Conservation (phyloP, 371 early-diverging fungal genomes). For the Lichtheimia hyalospora region DNA sequence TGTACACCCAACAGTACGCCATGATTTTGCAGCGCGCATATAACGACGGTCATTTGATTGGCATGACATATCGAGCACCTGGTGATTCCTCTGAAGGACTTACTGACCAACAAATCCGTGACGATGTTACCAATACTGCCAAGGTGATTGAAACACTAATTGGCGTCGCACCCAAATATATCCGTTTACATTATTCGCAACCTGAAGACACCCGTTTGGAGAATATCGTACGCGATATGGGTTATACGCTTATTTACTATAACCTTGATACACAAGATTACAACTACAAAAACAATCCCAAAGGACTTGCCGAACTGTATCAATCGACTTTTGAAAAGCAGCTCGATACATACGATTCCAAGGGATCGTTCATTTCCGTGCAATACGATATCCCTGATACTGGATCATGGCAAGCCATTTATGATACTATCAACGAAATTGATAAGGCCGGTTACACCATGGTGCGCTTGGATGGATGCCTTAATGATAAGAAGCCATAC, state of each 20-base stretch:
- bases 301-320: conserved; percentile 41
- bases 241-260: conserved; percentile 51
- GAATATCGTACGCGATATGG: conserved; percentile 44
- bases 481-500: conserved; percentile 55
- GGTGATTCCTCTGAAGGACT: conserved; percentile 44
- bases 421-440: conserved; percentile 48
- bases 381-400: conserved; percentile 62
- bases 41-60: conserved; percentile 58
- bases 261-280: conserved; percentile 60
- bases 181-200: conserved; percentile 53
- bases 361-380: conserved; percentile 53
- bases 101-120: conserved; percentile 44
- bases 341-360: conserved; percentile 54
- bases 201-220: conserved; percentile 42
- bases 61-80: conserved; percentile 59
- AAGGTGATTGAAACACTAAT: conserved; percentile 46
- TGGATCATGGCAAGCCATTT: conserved; percentile 45
- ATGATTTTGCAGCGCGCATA: too few relatives aligned
- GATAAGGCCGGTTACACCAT: conserved; percentile 52
- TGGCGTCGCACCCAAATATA: conserved; percentile 52
- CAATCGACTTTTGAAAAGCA: conserved; percentile 46
- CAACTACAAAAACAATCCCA: conserved; percentile 41
- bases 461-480: conserved; percentile 61
- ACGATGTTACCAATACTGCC: conserved; percentile 52
- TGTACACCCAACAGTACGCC: conserved; percentile 47